Percentiles rank a stretch among this genome's conserved stretches.
These are phyloP conservation scores for Platanthera guangdongensis DNA, from an alignment of 106 monocot species.

Conservation along the genomic window DNA sequence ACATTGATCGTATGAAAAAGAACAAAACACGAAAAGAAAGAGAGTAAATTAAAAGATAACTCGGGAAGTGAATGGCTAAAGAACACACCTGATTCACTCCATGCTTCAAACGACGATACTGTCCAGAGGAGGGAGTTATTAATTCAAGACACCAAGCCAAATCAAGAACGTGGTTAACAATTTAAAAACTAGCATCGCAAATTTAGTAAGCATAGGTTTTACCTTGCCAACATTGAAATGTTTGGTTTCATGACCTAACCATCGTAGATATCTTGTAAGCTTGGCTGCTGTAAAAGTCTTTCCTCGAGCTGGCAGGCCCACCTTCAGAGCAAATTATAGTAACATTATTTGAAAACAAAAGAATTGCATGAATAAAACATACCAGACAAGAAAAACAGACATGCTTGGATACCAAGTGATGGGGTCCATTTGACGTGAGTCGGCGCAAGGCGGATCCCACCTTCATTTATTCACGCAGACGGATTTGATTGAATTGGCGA, in stretches of 20 bases:
- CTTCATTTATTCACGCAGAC: no score
- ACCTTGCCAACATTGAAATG: slow-evolving; percentile 99
- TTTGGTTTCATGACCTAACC: slow-evolving; percentile 98
- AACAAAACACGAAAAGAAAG: background rate
- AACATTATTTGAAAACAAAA: background rate
- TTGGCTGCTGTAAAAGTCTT: slow-evolving; percentile 99
- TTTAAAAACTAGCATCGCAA: slow-evolving; percentile 11
- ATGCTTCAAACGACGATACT: slow-evolving; percentile 98
- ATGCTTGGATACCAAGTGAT: no score
- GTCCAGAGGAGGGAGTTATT: slow-evolving; percentile 8
- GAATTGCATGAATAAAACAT: background rate
- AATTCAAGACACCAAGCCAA: slow-evolving; percentile 13
- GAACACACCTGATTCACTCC: slow-evolving; percentile 78
- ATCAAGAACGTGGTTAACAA: background rate
- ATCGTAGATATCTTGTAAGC: slow-evolving; percentile 96
- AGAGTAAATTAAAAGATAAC: background rate
- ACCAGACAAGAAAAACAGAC: background rate
- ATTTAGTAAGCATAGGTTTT: background rate
- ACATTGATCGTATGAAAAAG: background rate
- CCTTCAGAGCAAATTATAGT: slow-evolving; percentile 30
- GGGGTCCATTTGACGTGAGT: no score
- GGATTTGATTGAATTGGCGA: no score
- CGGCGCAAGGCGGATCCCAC: no score
- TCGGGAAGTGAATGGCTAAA: background rate
- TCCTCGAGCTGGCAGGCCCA: slow-evolving; percentile 93